phyloP scores from a whole-genome alignment of 2,329 filamentous ascomycete species.

The Sclerotinia borealis region DNA sequence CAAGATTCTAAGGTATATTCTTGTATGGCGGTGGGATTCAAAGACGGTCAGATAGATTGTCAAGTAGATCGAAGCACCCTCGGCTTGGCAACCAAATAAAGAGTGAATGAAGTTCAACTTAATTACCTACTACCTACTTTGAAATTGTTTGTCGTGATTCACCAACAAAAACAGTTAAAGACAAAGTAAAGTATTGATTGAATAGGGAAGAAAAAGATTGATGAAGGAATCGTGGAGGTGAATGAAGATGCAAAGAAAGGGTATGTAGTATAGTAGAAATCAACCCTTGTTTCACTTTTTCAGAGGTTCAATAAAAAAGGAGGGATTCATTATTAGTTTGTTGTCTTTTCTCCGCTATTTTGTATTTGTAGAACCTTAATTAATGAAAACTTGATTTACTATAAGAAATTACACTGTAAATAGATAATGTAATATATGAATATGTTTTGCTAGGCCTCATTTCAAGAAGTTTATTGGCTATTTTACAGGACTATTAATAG shows the following conservation, averaged over 20 bases:
- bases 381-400: background rate
- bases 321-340: background rate
- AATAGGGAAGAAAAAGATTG: background rate
- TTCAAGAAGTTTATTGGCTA: background rate
- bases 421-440: background rate
- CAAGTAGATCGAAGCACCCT: too few species aligned
- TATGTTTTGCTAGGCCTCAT: background rate
- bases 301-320: background rate
- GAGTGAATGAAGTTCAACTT: background rate
- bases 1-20: background rate
- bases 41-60: background rate
- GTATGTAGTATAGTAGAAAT: background rate
- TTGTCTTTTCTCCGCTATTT: conserved; percentile 7
- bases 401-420: background rate
- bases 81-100: background rate
- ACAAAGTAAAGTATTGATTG: background rate
- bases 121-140: too few species aligned
- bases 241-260: background rate
- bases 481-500: too few species aligned
- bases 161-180: background rate
- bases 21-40: background rate
- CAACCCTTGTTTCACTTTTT: conserved; percentile 2
- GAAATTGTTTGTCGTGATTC: background rate
- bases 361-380: too few species aligned
- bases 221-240: background rate